Evolutionary conservation across 1,284 basidiomycete genomes (phyloP), one percentile per base, ranked within the genome.

Genomic region (Cryptococcus neoformans): DNA sequence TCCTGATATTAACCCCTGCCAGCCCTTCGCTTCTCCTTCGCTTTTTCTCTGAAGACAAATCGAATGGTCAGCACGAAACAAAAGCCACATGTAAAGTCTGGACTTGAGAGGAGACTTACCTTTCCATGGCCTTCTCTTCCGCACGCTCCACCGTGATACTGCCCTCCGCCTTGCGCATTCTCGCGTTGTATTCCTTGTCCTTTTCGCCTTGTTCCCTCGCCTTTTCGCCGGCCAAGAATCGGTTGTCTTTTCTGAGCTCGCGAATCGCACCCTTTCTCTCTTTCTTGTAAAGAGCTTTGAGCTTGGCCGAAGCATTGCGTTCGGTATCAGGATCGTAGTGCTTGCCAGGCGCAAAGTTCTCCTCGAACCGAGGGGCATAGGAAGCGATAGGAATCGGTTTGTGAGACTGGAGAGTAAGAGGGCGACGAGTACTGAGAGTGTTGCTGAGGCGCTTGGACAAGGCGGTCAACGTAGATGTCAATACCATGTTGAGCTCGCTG

Each of bases 191-290:
- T 38, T 77, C 79, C 59, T 73, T 80, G 70, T 97, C 94, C 81
- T 92, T 92, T 76, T 88, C 87, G 72, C 83, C 82, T 78, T 92
- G 89, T 72, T 87, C 86, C 78, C 87, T 85, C 67, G 90, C 87
- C 69, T 91, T 85, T 69, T 93, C 91, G 49, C 83, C 83, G 9
- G 96, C 93, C 75, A 99, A 81, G 84, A 98, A 99, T 61, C 85
- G 83, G 60, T 91, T 88, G 75, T 99, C 96, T 81, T 96, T 96
- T 61, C 96, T 86, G 57, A 99, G 81, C 73, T 99, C 96, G 55
- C 95, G 83, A 60, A 99, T 92, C 2, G 96, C 96, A 38, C 96
- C 94, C 81, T 98, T 99, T 73, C 85, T 83, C 80, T 99, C 96
- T 80, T 98, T 89, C 80, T 96, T 96, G 81, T 92, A 88, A 75